Conservation (phyloP, 2,329 filamentous ascomycete species). For the Elsinoe fawcettii region DNA sequence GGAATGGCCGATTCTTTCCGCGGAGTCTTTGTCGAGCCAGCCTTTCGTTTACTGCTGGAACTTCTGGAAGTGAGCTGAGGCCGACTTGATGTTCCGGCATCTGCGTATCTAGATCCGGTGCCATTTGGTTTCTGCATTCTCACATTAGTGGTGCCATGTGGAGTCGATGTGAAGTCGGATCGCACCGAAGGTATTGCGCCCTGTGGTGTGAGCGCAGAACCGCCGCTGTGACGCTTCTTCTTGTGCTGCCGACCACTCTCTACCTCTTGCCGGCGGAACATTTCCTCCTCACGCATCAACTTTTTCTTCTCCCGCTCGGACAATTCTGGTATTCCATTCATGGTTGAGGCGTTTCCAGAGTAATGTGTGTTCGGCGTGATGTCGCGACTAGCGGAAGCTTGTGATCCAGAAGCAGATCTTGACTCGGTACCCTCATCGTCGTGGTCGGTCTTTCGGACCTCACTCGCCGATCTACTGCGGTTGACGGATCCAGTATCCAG, state of each 20-base stretch:
- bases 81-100: conserved; percentile 22
- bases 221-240: conserved; percentile 50
- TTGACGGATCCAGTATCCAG: conserved; percentile 45
- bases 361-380: conserved; percentile 51
- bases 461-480: conserved; percentile 54
- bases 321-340: conserved; percentile 39
- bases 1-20: conserved; percentile 9
- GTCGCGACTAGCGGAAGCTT: conserved; percentile 52
- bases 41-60: conserved; percentile 12
- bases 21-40: background rate
- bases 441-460: conserved; percentile 43
- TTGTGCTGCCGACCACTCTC: conserved; percentile 41
- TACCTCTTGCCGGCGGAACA: conserved; percentile 54
- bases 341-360: conserved; percentile 38
- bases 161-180: conserved; percentile 12
- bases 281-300: conserved; percentile 54
- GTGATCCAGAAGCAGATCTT: conserved; percentile 51
- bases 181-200: conserved; percentile 38
- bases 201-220: conserved; percentile 46
- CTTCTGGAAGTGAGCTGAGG: conserved; percentile 6
- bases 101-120: conserved; percentile 25
- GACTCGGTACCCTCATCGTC: conserved; percentile 52
- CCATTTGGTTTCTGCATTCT: conserved; percentile 24
- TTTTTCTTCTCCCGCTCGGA: conserved; percentile 57
- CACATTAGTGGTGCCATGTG: background rate